Evolutionary conservation across 2,329 filamentous ascomycete genomes (phyloP).

Genomic region (Phyllosticta paracitricarpa): DNA sequence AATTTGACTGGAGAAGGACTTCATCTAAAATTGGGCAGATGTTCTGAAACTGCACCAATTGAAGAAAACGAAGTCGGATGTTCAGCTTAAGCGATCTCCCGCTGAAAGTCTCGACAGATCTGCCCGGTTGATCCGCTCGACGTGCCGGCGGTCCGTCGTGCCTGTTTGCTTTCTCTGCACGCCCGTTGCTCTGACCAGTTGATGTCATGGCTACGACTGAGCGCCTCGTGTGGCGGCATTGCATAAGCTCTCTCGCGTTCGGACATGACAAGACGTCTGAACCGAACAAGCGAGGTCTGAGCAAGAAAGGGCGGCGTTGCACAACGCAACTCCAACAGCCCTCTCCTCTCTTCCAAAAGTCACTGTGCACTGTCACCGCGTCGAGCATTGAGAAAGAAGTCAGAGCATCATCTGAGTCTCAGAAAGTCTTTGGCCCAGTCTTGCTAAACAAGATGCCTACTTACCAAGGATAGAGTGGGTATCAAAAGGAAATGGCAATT

Average conservation of each 20-base stretch:
- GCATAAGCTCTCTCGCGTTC: not conserved
- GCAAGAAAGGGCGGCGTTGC: not conserved
- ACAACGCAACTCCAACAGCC: not conserved
- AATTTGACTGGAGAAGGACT: not conserved
- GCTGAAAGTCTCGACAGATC: not conserved
- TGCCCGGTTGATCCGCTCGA: not conserved
- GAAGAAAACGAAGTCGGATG: not conserved
- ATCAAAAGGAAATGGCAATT: too few species aligned
- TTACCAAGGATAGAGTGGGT: too few species aligned
- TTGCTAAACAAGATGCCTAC: too few species aligned
- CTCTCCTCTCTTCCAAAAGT: not conserved
- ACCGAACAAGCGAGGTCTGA: not conserved
- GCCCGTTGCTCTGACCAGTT: not conserved
- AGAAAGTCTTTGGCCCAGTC: too few species aligned
- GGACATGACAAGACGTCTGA: not conserved
- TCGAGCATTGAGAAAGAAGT: too few species aligned
- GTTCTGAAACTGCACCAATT: not conserved
- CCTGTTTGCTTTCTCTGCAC: not conserved
- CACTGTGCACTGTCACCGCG: too few species aligned
- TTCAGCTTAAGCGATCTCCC: not conserved
- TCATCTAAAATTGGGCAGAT: not conserved
- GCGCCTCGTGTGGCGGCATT: not conserved
- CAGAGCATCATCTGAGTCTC: too few species aligned
- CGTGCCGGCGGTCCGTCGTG: not conserved
- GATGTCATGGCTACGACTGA: not conserved